Conservation (phyloP, 2,329 filamentous ascomycete genomes). For the Microthyrium microscopicum region DNA sequence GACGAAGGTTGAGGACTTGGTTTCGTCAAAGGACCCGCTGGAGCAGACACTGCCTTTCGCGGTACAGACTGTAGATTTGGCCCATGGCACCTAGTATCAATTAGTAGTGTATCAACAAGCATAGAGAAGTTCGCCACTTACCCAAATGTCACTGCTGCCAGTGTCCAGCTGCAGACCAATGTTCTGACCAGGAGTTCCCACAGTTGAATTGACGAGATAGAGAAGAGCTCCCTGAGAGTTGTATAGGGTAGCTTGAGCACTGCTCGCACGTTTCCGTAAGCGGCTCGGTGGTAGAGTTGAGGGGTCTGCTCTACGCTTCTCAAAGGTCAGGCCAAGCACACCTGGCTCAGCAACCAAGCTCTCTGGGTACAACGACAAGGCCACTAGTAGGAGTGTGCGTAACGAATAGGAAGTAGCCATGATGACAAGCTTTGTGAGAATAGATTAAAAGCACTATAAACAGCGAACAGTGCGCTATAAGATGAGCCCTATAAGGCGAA, state of each 20-base stretch:
- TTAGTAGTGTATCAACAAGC: not conserved
- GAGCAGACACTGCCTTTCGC: slow-evolving; percentile 32
- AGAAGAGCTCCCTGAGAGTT: slow-evolving; percentile 15
- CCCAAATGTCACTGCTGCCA: slow-evolving; percentile 47
- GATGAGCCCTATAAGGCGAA: too few relatives aligned
- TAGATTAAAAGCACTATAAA: too few relatives aligned
- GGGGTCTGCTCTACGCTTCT: not conserved
- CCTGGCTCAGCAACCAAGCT: not conserved
- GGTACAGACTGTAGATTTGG: slow-evolving; percentile 42
- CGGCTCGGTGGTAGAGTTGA: not conserved
- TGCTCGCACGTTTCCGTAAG: slow-evolving; percentile 1
- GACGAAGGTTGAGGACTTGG: slow-evolving; percentile 57
- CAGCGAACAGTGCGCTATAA: too few relatives aligned
- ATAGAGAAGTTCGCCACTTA: too few relatives aligned
- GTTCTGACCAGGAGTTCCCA: slow-evolving; percentile 40
- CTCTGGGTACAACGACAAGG: too few relatives aligned
- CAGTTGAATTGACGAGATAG: slow-evolving; percentile 39
- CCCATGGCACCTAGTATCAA: slow-evolving; percentile 18
- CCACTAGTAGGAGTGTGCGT: too few relatives aligned
- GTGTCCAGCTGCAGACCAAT: slow-evolving; percentile 44
- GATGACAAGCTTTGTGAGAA: too few relatives aligned
- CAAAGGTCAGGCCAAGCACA: slow-evolving; percentile 4
- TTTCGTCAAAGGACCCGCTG: slow-evolving; percentile 53
- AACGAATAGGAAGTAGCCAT: too few relatives aligned
- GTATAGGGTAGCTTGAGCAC: slow-evolving; percentile 1